A percentile compares a stretch with the other conserved stretches of the same genome.
Evolutionary conservation across 1,284 basidiomycete genomes (phyloP).

Genomic region (Tilletia horrida): DNA sequence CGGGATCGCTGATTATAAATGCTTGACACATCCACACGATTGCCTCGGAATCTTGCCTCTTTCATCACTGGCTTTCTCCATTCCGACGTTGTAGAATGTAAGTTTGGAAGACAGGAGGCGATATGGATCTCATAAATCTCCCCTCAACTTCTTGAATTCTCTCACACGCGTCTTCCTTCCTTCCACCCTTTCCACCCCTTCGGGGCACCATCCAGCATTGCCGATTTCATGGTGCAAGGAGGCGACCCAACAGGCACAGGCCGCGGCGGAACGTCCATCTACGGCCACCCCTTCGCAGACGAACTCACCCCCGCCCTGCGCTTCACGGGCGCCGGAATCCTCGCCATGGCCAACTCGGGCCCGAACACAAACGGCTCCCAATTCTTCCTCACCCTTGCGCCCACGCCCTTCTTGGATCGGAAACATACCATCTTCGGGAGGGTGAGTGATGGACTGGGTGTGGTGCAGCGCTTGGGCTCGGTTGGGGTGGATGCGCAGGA

Average conservation of each 20-base stretch:
- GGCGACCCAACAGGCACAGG: slow-evolving; percentile 41
- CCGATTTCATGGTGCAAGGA: slow-evolving; percentile 39
- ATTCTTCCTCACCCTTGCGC: slow-evolving; percentile 30
- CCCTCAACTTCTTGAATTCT: too few species aligned
- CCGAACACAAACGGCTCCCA: slow-evolving; percentile 35
- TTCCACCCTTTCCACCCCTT: neutral
- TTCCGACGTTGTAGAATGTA: too few species aligned
- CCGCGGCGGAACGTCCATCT: slow-evolving; percentile 39
- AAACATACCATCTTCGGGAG: slow-evolving; percentile 28
- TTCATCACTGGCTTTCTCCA: too few species aligned
- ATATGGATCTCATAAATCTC: too few species aligned
- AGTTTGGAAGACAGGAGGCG: too few species aligned
- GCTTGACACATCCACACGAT: too few species aligned
- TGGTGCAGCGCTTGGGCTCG: neutral
- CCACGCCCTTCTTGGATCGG: slow-evolving; percentile 33
- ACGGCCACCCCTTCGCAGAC: slow-evolving; percentile 32
- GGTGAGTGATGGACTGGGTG: slow-evolving; percentile 13
- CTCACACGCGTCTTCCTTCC: slow-evolving; percentile 12
- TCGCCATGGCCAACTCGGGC: slow-evolving; percentile 38
- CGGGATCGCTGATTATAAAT: too few species aligned
- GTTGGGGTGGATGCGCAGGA: slow-evolving; percentile 13
- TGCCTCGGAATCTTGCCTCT: too few species aligned
- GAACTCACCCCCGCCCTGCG: slow-evolving; percentile 28
- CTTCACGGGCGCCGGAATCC: slow-evolving; percentile 38
- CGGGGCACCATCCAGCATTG: slow-evolving; percentile 4